Evolutionary conservation across 305 asterid species (phyloP).

Genomic region (Fraxinus platypoda): DNA sequence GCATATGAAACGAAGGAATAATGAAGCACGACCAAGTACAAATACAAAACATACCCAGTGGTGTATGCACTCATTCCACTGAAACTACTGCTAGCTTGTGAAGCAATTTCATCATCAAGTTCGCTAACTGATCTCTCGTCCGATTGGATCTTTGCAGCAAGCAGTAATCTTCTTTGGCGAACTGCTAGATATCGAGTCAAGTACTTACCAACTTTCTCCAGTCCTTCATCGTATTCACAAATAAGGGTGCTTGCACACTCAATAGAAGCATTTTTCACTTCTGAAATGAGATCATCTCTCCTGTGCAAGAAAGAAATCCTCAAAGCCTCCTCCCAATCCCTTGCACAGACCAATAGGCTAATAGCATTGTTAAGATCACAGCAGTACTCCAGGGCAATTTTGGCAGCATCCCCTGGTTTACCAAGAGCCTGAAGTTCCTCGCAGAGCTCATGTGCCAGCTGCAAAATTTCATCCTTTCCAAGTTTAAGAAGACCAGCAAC

Average conservation of each 20-base stretch:
- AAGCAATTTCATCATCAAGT: constrained; percentile 83
- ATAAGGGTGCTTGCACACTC: constrained; percentile 70
- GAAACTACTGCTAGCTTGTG: constrained; percentile 87
- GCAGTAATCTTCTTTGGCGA: constrained; percentile 83
- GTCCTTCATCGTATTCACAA: constrained; percentile 73
- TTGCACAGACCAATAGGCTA: constrained; percentile 67
- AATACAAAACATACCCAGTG: constrained; percentile 58
- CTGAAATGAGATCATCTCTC: constrained; percentile 63
- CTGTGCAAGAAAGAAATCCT: constrained; percentile 70
- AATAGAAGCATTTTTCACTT: constrained; percentile 68
- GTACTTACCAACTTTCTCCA: constrained; percentile 93
- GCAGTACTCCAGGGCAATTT: constrained; percentile 79
- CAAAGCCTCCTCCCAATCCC: constrained; percentile 96
- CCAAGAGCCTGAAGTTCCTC: constrained; percentile 95
- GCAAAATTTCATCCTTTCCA: constrained; percentile 64
- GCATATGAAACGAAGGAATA: not conserved
- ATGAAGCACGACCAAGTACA: constrained; percentile 8
- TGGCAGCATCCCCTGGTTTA: constrained; percentile 88
- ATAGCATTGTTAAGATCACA: constrained; percentile 60
- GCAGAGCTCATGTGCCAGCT: constrained; percentile 82
- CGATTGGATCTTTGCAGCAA: constrained; percentile 80
- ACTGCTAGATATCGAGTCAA: constrained; percentile 83
- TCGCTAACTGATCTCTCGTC: constrained; percentile 53
- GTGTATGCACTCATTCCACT: constrained; percentile 99
- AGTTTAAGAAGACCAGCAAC: constrained; percentile 81